phyloP scores from a whole-genome alignment of 2,329 filamentous ascomycete genomes.

The Alternaria longipes region DNA sequence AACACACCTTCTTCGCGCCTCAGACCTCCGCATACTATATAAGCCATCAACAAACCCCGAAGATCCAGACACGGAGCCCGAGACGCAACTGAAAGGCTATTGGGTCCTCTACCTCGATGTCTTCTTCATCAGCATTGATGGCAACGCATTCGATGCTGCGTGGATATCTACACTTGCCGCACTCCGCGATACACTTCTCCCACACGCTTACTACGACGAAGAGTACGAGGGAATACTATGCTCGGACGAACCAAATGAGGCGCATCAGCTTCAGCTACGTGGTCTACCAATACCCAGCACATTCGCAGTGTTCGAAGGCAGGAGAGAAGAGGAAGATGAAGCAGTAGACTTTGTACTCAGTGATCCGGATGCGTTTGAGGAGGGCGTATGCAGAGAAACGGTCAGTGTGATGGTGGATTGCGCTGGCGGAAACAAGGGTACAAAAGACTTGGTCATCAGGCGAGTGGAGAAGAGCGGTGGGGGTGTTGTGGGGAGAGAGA shows the following conservation, averaged over 20 bases:
- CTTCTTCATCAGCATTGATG: conserved; percentile 92
- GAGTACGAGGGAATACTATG: conserved; percentile 84
- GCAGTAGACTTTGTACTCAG: conserved; percentile 74
- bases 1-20: conserved; percentile 70
- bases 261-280: conserved; percentile 66
- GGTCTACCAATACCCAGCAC: conserved; percentile 79
- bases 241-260: conserved; percentile 65
- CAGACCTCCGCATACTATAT: conserved; percentile 78
- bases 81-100: conserved; percentile 76
- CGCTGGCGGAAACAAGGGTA: conserved; percentile 66
- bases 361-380: conserved; percentile 91
- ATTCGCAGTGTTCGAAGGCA: conserved; percentile 73
- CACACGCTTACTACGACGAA: conserved; percentile 81
- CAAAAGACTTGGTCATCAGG: conserved; percentile 72
- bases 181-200: conserved; percentile 78
- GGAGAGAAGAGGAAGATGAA: conserved; percentile 55
- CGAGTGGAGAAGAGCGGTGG: conserved; percentile 87
- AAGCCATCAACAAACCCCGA: conserved; percentile 57
- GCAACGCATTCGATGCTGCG: conserved; percentile 89
- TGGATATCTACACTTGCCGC: conserved; percentile 88
- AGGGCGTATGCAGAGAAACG: conserved; percentile 82
- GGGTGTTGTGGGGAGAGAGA: conserved; percentile 69
- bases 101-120: conserved; percentile 96
- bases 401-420: conserved; percentile 83
- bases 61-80: conserved; percentile 58